These are phyloP conservation scores for Suillus decipiens DNA, from an alignment of 768 basidiomycete genomes.

Conservation along the genomic window DNA sequence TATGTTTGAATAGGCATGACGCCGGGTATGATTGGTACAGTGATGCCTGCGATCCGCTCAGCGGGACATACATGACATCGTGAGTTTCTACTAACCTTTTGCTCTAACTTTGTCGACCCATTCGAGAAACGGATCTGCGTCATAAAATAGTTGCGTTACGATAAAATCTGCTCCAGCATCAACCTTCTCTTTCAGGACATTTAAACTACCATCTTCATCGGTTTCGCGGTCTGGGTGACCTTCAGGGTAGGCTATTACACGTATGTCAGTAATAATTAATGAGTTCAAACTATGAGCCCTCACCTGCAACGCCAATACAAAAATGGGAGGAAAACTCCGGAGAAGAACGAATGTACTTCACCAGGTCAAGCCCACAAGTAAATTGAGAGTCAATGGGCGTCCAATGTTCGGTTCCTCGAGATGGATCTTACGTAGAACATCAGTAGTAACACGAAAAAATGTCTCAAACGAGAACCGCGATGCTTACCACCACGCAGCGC, in stretches of 20 bases:
- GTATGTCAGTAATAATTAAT: background rate
- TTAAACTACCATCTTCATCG: slow-evolving; percentile 64
- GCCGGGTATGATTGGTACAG: slow-evolving; percentile 88
- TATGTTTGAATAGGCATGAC: slow-evolving; percentile 99
- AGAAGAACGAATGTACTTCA: slow-evolving; percentile 79
- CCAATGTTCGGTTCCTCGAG: slow-evolving; percentile 93
- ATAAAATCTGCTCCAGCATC: slow-evolving; percentile 96
- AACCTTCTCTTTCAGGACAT: slow-evolving; percentile 80
- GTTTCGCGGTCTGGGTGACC: slow-evolving; percentile 68
- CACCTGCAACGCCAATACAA: slow-evolving; percentile 94
- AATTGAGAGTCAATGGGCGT: slow-evolving; percentile 83
- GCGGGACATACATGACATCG: background rate
- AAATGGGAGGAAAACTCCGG: slow-evolving; percentile 82
- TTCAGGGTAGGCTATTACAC: slow-evolving; percentile 79
- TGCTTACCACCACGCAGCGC: slow-evolving; percentile 86
- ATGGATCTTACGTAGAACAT: slow-evolving; percentile 64
- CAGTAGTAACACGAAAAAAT: background rate
- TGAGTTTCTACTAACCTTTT: slow-evolving; percentile 52
- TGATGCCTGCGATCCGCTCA: slow-evolving; percentile 64
- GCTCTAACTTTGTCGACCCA: slow-evolving; percentile 77
- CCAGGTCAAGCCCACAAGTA: slow-evolving; percentile 84
- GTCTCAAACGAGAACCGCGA: slow-evolving; percentile 1
- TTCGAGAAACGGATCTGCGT: slow-evolving; percentile 78
- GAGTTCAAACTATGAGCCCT: slow-evolving; percentile 5
- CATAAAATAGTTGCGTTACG: slow-evolving; percentile 96